These are phyloP conservation scores for Cinnamomum micranthum DNA, from an alignment of 164 flowering plant genomes.

Conservation along the genomic window DNA sequence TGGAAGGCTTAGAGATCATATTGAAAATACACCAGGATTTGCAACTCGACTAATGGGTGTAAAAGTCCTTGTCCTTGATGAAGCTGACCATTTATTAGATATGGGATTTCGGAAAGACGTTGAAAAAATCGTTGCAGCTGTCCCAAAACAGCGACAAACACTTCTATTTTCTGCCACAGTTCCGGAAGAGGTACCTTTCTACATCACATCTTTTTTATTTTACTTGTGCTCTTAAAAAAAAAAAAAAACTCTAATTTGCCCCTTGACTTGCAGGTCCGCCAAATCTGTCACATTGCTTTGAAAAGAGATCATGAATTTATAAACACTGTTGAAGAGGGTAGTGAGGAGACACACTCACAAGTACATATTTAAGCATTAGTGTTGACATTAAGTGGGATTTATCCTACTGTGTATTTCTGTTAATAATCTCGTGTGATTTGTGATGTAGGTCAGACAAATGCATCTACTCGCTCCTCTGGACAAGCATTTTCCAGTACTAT, in stretches of 20 bases:
- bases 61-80: constrained; percentile 94
- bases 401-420: background rate
- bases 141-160: constrained; percentile 94
- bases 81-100: constrained; percentile 92
- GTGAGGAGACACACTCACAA: constrained; percentile 91
- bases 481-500: constrained; percentile 66
- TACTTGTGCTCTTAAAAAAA: background rate
- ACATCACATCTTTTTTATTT: background rate
- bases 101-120: constrained; percentile 96
- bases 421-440: background rate
- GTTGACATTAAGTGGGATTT: background rate
- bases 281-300: constrained; percentile 86
- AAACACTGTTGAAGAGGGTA: constrained; percentile 86
- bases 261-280: constrained; percentile 68
- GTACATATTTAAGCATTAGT: constrained; percentile 22
- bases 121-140: constrained; percentile 84
- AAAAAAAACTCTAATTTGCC: constrained; percentile 9
- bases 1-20: constrained; percentile 95
- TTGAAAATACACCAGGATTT: constrained; percentile 93
- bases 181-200: constrained; percentile 69
- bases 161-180: constrained; percentile 97
- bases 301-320: constrained; percentile 89
- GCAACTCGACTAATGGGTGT: constrained; percentile 87
- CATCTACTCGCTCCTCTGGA: constrained; percentile 79
- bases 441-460: constrained; percentile 77